Base-by-base conservation (phyloP, 1,284 basidiomycete species). In the Cryptococcus maquisensis region DNA sequence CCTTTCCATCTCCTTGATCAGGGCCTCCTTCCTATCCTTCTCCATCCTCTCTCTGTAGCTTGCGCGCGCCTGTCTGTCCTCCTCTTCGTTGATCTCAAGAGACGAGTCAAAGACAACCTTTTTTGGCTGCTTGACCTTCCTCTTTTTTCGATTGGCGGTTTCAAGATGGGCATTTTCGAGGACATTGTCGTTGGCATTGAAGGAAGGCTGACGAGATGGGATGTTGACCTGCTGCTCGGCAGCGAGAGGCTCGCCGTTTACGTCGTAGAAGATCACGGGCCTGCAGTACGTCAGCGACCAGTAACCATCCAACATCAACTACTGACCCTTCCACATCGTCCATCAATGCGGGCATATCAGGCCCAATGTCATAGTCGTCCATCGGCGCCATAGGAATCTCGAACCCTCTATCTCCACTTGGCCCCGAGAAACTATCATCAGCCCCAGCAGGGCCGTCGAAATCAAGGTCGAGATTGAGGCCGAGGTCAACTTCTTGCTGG, bases 1-100 rank as follows among this genome's bases (percentile, higher is more conserved):
- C 36, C 53, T 60, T 28, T 59, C 57, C 1, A 23, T 13, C 18
- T 60, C 51, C 51, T 60, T 66, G 8, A 35, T 7, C 5, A 47
- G 18, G 2, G 42, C 6, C 21, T 60, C 51, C 3, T 42, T 3
- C 15, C 57, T 49, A 28, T 57, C 41, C 40, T 53, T n/a, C 1
- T 42, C 40, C 66, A 69, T 68, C 9, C 44, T 45, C 13, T 57
- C 53, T 1, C 23, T 36, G 45, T 69, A 68, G 9, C 39, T 47
- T 2, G 35, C 21, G 12, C 49, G 40, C 2, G 54, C 61, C 16
- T 55, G 47, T 7, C 37, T 49, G 20, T 64, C 58, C 39, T 56
- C 48, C 36, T 55, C 61, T 16, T 51, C 38, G 8, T 43, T 16
- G 2, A 66, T 47, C 45, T 64, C 43, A 10, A 44, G 13, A 8